These are phyloP conservation scores for Aspergillus haitiensis DNA, from an alignment of 495 filamentous ascomycete genomes.

Conservation along the genomic window DNA sequence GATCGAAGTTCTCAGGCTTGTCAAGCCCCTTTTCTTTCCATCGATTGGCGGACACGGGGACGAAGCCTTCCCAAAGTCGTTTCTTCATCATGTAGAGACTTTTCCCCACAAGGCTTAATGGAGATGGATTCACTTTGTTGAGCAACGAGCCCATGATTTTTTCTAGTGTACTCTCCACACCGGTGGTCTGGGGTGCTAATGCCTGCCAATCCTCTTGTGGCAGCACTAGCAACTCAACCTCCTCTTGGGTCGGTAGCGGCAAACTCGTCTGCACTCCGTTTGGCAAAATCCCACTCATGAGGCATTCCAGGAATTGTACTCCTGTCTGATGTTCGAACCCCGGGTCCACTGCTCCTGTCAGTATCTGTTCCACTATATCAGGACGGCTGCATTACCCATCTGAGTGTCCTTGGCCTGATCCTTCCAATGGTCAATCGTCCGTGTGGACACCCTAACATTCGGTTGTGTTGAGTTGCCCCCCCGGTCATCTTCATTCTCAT, in stretches of 20 bases:
- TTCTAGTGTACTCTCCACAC: slow-evolving; percentile 6
- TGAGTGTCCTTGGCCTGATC: no score
- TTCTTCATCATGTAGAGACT: slow-evolving; percentile 31
- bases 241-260: neutral
- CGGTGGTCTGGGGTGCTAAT: neutral
- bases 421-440: no score
- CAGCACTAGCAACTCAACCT: neutral
- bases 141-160: slow-evolving; percentile 21
- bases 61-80: slow-evolving; percentile 36
- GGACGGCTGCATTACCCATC: no score
- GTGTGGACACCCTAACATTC: no score
- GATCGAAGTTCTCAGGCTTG: slow-evolving; percentile 26
- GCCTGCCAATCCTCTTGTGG: neutral
- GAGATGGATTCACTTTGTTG: slow-evolving; percentile 12
- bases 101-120: slow-evolving; percentile 26
- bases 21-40: slow-evolving; percentile 37
- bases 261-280: slow-evolving; percentile 2
- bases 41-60: slow-evolving; percentile 30
- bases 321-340: slow-evolving; percentile 26
- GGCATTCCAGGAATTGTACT: slow-evolving; percentile 22
- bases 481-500: no score
- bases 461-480: no score
- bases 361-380: no score
- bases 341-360: slow-evolving; percentile 13
- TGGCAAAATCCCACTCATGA: slow-evolving; percentile 12